phyloP scores from a whole-genome alignment of 495 filamentous ascomycete genomes.

The Lophiotrema nucula region DNA sequence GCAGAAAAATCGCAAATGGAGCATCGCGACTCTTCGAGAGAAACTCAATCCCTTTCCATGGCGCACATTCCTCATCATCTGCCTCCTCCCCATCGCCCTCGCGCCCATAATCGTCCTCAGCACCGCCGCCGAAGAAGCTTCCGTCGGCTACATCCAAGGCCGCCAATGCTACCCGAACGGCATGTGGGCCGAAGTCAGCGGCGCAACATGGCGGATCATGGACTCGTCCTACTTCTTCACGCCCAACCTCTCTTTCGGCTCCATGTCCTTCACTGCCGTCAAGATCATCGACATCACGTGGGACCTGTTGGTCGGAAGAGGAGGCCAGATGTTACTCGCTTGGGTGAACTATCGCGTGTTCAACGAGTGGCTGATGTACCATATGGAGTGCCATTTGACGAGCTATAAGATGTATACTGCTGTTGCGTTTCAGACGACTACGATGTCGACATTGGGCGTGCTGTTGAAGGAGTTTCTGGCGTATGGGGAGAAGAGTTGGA shows the following conservation, averaged over 20 bases:
- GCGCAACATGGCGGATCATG: constrained; percentile 31
- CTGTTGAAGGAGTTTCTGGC: constrained; percentile 22
- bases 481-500: constrained; percentile 7
- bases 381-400: constrained; percentile 31
- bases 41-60: constrained; percentile 14
- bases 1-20: not conserved
- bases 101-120: constrained; percentile 17
- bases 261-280: constrained; percentile 29
- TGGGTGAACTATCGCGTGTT: constrained; percentile 34
- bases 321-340: constrained; percentile 32
- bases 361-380: constrained; percentile 34
- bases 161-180: constrained; percentile 27
- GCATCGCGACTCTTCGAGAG: not conserved
- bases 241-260: constrained; percentile 49
- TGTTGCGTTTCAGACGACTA: constrained; percentile 28
- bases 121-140: constrained; percentile 15
- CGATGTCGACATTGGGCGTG: constrained; percentile 17
- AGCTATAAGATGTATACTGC: constrained; percentile 32
- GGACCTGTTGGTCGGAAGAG: constrained; percentile 36
- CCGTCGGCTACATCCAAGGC: not conserved
- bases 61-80: constrained; percentile 9
- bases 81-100: constrained; percentile 5
- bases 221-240: constrained; percentile 29
- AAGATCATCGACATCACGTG: constrained; percentile 39
- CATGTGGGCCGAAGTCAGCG: constrained; percentile 15